Evolutionary conservation across 306 rosid species (phyloP).

Genomic region (Cucumis hystrix): DNA sequence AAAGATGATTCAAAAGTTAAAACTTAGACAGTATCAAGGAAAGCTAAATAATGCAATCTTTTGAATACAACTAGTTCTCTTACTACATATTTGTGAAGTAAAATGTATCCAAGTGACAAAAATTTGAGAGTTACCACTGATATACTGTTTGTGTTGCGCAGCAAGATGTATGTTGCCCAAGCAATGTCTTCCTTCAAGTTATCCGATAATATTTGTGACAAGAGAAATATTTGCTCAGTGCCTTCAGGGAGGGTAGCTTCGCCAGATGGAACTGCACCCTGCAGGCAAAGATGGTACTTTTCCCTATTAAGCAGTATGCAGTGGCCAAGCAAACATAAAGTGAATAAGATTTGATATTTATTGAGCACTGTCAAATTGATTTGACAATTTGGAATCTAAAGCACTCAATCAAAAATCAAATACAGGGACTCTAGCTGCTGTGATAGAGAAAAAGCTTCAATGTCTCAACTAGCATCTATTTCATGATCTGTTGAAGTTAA

Average conservation of each 20-base stretch:
- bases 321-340: neutral
- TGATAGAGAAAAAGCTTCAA: neutral
- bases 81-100: neutral
- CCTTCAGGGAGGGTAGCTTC: conserved; percentile 55
- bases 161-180: conserved; percentile 73
- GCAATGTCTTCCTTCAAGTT: conserved; percentile 68
- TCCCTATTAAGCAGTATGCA: neutral
- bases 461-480: neutral
- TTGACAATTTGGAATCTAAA: neutral
- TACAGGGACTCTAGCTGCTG: neutral
- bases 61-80: neutral
- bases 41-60: neutral
- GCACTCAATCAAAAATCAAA: neutral
- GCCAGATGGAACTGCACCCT: conserved; percentile 66
- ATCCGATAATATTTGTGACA: conserved; percentile 39
- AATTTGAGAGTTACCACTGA: conserved; percentile 35
- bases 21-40: neutral
- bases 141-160: conserved; percentile 64
- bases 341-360: neutral
- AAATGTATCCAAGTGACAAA: neutral
- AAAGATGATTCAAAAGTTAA: conserved; percentile 5
- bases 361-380: neutral
- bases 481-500: neutral
- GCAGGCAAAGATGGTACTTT: conserved; percentile 7
- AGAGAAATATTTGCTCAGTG: conserved; percentile 57